Evolutionary conservation across 805 yeast species (phyloP).

Genomic region (Kazachstania psychrophila): DNA sequence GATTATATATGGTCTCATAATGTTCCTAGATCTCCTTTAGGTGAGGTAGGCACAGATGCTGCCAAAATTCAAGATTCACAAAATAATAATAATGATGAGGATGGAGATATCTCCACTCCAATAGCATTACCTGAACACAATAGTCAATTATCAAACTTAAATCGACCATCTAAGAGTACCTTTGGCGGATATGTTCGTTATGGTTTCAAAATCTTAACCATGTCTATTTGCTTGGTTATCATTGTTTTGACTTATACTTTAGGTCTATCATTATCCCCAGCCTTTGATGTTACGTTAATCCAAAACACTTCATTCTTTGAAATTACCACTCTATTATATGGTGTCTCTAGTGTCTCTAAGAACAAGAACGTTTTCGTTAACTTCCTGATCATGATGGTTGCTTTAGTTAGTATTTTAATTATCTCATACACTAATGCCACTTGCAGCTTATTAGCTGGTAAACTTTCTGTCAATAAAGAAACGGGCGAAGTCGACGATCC

Average conservation of each 20-base stretch:
- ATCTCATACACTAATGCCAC: constrained; percentile 29
- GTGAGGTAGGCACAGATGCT: background rate
- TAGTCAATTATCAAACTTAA: background rate
- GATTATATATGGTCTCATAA: constrained; percentile 10
- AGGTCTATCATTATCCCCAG: constrained; percentile 24
- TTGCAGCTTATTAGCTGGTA: constrained; percentile 27
- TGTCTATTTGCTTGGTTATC: constrained; percentile 15
- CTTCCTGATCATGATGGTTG: constrained; percentile 23
- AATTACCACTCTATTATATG: constrained; percentile 26
- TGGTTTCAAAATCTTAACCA: constrained; percentile 11
- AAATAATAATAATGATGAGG: background rate
- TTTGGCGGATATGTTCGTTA: constrained; percentile 2
- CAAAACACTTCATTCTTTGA: constrained; percentile 28
- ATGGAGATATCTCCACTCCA: background rate
- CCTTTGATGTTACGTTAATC: constrained; percentile 26
- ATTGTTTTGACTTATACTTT: constrained; percentile 17
- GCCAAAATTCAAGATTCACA: background rate
- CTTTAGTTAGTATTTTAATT: constrained; percentile 22
- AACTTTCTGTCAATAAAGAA: constrained; percentile 23
- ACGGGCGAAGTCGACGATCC: constrained; percentile 31
- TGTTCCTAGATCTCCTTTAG: too few species aligned
- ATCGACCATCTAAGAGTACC: background rate
- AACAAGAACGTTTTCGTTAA: constrained; percentile 21
- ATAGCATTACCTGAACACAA: constrained; percentile 1
- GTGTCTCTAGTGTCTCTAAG: constrained; percentile 23